Conservation (phyloP, 352 stramenopile genomes). For the Albugo candida region DNA sequence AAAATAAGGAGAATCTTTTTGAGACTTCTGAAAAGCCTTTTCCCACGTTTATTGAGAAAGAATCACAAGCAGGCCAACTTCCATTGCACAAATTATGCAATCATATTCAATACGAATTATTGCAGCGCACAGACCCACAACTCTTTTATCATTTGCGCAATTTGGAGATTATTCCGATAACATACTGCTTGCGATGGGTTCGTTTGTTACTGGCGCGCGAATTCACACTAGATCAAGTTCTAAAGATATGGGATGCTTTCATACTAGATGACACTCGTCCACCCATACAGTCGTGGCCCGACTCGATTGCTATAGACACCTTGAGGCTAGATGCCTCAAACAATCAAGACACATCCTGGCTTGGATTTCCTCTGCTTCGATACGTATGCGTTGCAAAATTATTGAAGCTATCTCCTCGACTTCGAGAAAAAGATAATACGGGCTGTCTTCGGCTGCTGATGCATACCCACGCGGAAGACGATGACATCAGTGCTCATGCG, state of each 20-base stretch:
- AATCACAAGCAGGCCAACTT: constrained; percentile 8
- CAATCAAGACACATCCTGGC: constrained; percentile 13
- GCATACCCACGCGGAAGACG: constrained; percentile 15
- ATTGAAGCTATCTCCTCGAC: constrained; percentile 25
- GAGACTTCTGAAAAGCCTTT: too few relatives aligned
- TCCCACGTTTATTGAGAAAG: background rate
- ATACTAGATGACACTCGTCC: constrained; percentile 19
- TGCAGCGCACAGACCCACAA: constrained; percentile 63
- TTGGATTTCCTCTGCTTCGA: constrained; percentile 42
- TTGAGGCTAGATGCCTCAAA: background rate
- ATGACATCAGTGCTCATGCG: constrained; percentile 1
- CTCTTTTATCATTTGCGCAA: constrained; percentile 65
- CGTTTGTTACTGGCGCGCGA: constrained; percentile 61
- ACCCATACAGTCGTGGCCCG: background rate
- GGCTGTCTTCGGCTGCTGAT: constrained; percentile 58
- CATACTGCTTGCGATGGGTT: constrained; percentile 65
- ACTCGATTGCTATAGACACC: too few relatives aligned
- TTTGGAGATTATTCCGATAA: constrained; percentile 58
- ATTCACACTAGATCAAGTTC: constrained; percentile 35
- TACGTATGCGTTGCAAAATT: constrained; percentile 51
- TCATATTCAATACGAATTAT: constrained; percentile 51
- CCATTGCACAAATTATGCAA: constrained; percentile 44
- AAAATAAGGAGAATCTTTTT: too few relatives aligned
- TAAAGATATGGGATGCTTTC: constrained; percentile 53
- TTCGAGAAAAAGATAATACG: constrained; percentile 40